Percentiles rank a stretch among this genome's conserved stretches.
phyloP scores from a whole-genome alignment of 208 protist species.

The Herpetomonas muscarum region DNA sequence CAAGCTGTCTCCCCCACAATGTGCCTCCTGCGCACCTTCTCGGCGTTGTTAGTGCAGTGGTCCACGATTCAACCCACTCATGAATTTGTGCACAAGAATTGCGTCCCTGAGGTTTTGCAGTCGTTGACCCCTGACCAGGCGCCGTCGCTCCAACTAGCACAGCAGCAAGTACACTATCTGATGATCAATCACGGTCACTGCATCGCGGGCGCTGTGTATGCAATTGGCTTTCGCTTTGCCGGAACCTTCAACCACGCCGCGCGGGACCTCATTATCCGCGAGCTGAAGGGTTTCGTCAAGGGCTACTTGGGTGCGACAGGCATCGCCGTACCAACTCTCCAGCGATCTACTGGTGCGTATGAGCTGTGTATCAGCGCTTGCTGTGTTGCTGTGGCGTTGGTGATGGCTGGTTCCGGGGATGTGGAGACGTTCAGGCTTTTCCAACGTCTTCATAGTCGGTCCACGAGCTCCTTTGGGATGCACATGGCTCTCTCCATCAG shows the following conservation, averaged over 20 bases:
- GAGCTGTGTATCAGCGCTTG: slow-evolving; percentile 70
- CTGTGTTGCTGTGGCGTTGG: slow-evolving; percentile 54
- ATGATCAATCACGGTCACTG: slow-evolving; percentile 77
- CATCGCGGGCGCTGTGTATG: slow-evolving; percentile 63
- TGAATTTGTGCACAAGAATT: slow-evolving; percentile 48
- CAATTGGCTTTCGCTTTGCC: slow-evolving; percentile 76
- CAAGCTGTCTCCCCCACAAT: slow-evolving; percentile 67
- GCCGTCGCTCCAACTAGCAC: slow-evolving; percentile 49
- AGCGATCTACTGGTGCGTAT: slow-evolving; percentile 72
- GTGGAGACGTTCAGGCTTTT: slow-evolving; percentile 66
- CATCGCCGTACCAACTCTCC: slow-evolving; percentile 38
- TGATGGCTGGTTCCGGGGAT: slow-evolving; percentile 94
- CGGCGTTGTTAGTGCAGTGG: slow-evolving; percentile 70
- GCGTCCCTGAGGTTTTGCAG: slow-evolving; percentile 60
- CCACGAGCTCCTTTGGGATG: slow-evolving; percentile 79
- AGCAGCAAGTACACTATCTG: slow-evolving; percentile 67
- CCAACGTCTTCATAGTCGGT: slow-evolving; percentile 53
- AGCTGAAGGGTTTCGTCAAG: slow-evolving; percentile 69
- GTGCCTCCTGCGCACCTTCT: slow-evolving; percentile 70
- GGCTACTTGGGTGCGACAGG: slow-evolving; percentile 59
- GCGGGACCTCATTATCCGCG: slow-evolving; percentile 41
- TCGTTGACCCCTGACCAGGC: slow-evolving; percentile 48
- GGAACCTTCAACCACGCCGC: slow-evolving; percentile 65
- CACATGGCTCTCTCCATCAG: slow-evolving; percentile 95
- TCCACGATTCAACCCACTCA: slow-evolving; percentile 37